Conservation (phyloP, 805 yeast species). For the Cyberlindnera lachancei region DNA sequence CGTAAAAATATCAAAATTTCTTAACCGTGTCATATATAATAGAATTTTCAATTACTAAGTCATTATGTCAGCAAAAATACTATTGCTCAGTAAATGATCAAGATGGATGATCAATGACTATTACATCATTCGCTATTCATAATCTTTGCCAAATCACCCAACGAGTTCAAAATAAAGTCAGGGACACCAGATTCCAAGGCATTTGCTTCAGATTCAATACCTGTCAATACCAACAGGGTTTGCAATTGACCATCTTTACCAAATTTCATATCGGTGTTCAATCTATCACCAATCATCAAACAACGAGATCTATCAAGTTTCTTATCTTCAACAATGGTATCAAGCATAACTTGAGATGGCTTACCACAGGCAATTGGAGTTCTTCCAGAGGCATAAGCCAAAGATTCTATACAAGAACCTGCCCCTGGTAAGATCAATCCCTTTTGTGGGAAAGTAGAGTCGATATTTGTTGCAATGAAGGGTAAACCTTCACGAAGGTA, state of each 20-base stretch:
- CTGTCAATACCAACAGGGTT: slow-evolving; percentile 83
- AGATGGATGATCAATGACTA: too few species aligned
- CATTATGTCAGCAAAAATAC: too few species aligned
- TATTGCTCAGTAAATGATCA: too few species aligned
- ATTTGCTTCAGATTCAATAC: slow-evolving; percentile 73
- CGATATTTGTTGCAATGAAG: slow-evolving; percentile 90
- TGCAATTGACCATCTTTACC: slow-evolving; percentile 83
- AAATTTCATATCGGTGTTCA: slow-evolving; percentile 91
- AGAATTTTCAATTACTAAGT: too few species aligned
- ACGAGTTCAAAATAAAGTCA: slow-evolving; percentile 55
- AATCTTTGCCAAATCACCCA: too few species aligned
- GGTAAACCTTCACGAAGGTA: slow-evolving; percentile 63
- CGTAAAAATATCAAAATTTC: too few species aligned
- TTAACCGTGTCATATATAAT: too few species aligned
- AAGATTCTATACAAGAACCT: slow-evolving; percentile 79
- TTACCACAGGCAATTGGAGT: slow-evolving; percentile 89
- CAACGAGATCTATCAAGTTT: slow-evolving; percentile 51
- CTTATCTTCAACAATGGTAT: slow-evolving; percentile 63
- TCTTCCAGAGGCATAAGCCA: slow-evolving; percentile 70
- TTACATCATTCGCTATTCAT: too few species aligned
- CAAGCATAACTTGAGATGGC: slow-evolving; percentile 86
- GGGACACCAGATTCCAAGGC: slow-evolving; percentile 48
- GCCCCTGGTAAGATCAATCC: slow-evolving; percentile 91
- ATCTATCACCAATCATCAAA: slow-evolving; percentile 91
- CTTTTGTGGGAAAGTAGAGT: slow-evolving; percentile 87